Percentiles rank a stretch among this genome's conserved stretches.
These are phyloP conservation scores for Colletotrichum eremochloae DNA, from an alignment of 2,329 filamentous ascomycete genomes.

Conservation along the genomic window DNA sequence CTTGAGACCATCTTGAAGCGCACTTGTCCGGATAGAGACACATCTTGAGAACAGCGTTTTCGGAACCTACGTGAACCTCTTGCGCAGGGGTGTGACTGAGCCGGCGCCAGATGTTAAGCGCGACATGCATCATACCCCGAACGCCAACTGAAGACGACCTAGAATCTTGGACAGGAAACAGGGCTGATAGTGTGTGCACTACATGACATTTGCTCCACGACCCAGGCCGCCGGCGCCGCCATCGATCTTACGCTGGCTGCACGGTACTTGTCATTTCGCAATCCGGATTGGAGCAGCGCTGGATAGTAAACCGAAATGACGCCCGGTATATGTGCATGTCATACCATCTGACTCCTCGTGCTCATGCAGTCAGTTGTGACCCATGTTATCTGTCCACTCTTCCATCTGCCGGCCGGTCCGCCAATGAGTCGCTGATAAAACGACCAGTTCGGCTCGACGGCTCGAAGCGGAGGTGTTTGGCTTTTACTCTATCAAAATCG, in stretches of 20 bases:
- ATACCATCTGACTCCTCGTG: conserved; percentile 12
- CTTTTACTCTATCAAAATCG: conserved; percentile 13
- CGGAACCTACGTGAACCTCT: background rate
- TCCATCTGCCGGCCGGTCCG: background rate
- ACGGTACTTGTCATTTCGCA: conserved; percentile 19
- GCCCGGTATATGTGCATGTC: background rate
- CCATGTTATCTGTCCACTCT: background rate
- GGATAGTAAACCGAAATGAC: conserved; percentile 4
- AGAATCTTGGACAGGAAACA: conserved; percentile 25
- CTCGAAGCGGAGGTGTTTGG: conserved; percentile 5
- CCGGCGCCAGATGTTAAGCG: conserved; percentile 18
- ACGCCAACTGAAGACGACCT: conserved; percentile 18
- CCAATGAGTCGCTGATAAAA: background rate
- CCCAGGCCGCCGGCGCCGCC: conserved; percentile 30
- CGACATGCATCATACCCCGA: conserved; percentile 31
- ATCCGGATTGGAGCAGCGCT: conserved; percentile 19
- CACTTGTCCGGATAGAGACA: background rate
- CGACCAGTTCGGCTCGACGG: background rate
- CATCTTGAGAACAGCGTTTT: background rate
- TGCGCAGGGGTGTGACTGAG: conserved; percentile 3
- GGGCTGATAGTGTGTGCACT: conserved; percentile 34
- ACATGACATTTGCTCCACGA: conserved; percentile 17
- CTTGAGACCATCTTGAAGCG: conserved; percentile 5
- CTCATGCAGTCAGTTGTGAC: conserved; percentile 2
- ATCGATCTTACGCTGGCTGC: conserved; percentile 33